Conservation (phyloP, 441 rosid genomes). For the Dalechampia spathulata region DNA sequence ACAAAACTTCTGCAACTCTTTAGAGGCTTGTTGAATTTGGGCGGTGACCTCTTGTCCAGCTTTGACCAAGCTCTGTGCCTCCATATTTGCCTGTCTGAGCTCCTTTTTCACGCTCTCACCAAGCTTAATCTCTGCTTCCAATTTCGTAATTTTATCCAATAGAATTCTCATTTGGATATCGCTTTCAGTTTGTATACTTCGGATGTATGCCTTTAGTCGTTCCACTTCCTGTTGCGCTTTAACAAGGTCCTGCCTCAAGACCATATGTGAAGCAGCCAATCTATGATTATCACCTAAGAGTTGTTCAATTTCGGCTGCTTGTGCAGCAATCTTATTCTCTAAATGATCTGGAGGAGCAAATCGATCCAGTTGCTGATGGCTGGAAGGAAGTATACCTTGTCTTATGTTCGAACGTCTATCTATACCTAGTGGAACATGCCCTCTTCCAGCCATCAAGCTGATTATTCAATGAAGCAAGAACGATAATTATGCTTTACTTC, state of each 20-base stretch:
- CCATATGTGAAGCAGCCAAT: constrained; percentile 44
- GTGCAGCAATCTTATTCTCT: constrained; percentile 62
- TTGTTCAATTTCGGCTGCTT: constrained; percentile 63
- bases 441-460: constrained; percentile 34
- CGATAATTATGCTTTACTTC: not conserved
- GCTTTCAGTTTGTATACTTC: constrained; percentile 61
- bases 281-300: constrained; percentile 55
- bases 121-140: constrained; percentile 43
- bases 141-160: constrained; percentile 52
- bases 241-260: constrained; percentile 51
- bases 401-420: constrained; percentile 32
- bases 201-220: constrained; percentile 52
- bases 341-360: constrained; percentile 36
- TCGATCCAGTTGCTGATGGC: constrained; percentile 20
- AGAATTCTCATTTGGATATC: constrained; percentile 66
- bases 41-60: constrained; percentile 47
- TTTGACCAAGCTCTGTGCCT: constrained; percentile 55
- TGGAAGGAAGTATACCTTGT: constrained; percentile 28
- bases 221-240: constrained; percentile 49
- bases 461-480: constrained; percentile 8
- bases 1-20: constrained; percentile 46
- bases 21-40: constrained; percentile 43
- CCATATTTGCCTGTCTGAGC: constrained; percentile 55
- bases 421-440: constrained; percentile 23
- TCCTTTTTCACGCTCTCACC: constrained; percentile 61